Percentiles rank a stretch among this genome's conserved stretches.
Conservation (phyloP, 371 early-diverging fungal genomes). For the Mortierella sp. region DNA sequence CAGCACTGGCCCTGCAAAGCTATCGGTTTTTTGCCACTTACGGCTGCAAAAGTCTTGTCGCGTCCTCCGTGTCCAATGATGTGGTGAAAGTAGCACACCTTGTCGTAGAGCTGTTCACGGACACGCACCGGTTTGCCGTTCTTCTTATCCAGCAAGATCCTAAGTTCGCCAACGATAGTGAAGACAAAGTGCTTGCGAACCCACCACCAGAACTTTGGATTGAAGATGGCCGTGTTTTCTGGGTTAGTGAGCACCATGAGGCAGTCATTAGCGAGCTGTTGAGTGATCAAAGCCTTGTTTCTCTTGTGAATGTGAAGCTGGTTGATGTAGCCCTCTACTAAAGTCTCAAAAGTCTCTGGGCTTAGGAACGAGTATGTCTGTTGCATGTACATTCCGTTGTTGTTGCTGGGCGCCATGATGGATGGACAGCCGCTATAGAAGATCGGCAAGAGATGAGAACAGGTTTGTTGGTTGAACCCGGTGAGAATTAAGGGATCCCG, state of each 20-base stretch:
- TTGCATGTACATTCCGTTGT: slow-evolving; percentile 26
- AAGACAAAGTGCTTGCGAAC: slow-evolving; percentile 53
- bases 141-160: slow-evolving; percentile 50
- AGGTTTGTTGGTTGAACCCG: slow-evolving; percentile 7
- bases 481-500: slow-evolving; percentile 14
- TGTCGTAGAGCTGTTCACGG: slow-evolving; percentile 49
- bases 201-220: slow-evolving; percentile 54
- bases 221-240: slow-evolving; percentile 51
- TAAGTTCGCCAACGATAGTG: slow-evolving; percentile 49
- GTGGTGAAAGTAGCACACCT: slow-evolving; percentile 51
- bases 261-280: slow-evolving; percentile 50
- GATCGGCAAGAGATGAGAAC: background rate
- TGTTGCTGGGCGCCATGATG: slow-evolving; percentile 28
- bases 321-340: slow-evolving; percentile 50
- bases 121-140: slow-evolving; percentile 51
- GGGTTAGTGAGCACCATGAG: slow-evolving; percentile 52
- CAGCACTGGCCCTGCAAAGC: too few relatives aligned
- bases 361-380: slow-evolving; percentile 51
- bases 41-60: slow-evolving; percentile 53
- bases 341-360: slow-evolving; percentile 50
- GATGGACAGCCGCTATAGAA: background rate
- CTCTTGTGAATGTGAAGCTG: slow-evolving; percentile 50
- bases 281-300: slow-evolving; percentile 49
- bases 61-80: slow-evolving; percentile 53
- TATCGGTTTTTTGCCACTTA: slow-evolving; percentile 18